These are phyloP conservation scores for Fusarium sp. DNA, from an alignment of 2,329 filamentous ascomycete species.

Conservation along the genomic window DNA sequence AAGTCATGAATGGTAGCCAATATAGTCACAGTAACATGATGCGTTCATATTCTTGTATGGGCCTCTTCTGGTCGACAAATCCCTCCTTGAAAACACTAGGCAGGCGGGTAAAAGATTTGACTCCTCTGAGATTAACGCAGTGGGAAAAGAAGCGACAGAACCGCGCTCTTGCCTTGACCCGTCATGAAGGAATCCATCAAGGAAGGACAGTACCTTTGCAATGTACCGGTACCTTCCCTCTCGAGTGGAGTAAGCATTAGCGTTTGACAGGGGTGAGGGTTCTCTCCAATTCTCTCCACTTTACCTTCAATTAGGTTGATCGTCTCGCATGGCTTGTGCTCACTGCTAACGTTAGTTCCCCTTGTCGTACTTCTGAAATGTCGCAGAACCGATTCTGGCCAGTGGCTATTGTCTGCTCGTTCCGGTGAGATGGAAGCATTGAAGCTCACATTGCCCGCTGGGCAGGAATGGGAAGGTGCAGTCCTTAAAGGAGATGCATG, in stretches of 20 bases:
- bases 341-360: constrained; percentile 1
- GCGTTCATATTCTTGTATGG: not conserved
- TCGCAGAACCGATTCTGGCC: constrained; percentile 17
- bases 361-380: constrained; percentile 6
- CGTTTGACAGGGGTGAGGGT: constrained; percentile 5
- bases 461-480: constrained; percentile 7
- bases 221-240: constrained; percentile 32
- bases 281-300: constrained; percentile 39
- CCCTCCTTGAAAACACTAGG: not conserved
- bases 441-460: not conserved
- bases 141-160: constrained; percentile 6
- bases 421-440: constrained; percentile 1
- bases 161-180: not conserved
- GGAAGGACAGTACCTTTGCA: constrained; percentile 25
- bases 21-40: not conserved
- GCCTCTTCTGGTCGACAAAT: not conserved
- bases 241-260: constrained; percentile 26
- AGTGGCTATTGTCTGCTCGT: not conserved
- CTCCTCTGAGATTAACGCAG: not conserved
- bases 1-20: not conserved
- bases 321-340: constrained; percentile 33
- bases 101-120: not conserved
- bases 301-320: constrained; percentile 36
- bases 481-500: not conserved
- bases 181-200: not conserved